Evolutionary conservation across 176 grass and related monocot species (phyloP), one percentile per base, ranked within the genome.

Genomic region (Areca catechu): DNA sequence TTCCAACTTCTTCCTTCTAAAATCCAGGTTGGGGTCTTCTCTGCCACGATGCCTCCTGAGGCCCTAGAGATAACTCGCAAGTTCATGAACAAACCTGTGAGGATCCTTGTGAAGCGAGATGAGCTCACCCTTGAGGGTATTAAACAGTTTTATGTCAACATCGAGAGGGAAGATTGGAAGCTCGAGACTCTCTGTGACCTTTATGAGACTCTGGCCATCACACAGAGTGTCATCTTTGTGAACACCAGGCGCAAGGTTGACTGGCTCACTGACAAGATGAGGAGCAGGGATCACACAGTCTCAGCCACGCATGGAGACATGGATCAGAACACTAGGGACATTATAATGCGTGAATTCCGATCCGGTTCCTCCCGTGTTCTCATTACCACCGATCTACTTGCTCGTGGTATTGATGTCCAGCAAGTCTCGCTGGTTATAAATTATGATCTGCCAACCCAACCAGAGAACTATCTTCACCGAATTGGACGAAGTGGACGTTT

Each of bases 111-210:
- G 9, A 54, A 69, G 51, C 49, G 25, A 4, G 66, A 69, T 54
- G 89, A 95, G 71, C 83, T 95, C 47, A 95, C 89, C 22, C 89
- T 95, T 49, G 89, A 95, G 72, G 89, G 89, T 85, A 95, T 95
- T 65, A 95, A 88, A 56, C 89, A 95, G 76, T 95, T 95, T 51
- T 85, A 95, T 53, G 89, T 95, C 19, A 95, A 95, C 25, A 73
- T 95, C 15, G 89, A 95, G 57, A 95, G 88, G 65, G 89, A 95
- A 74, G 89, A 95, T 16, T 95, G 89, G 89, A 95, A 95, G 74
- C 84, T 95, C 5, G 89, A 94, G 65, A 94, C 89, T 16, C 89
- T 88, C 17, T 94, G 89, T 63, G 89, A 94, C 58, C 74, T 94
- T 53, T 94, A 94, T 0, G 89, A 94, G 80, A 88, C 89, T 21